Evolutionary conservation across 2,329 filamentous ascomycete genomes (phyloP), one percentile per base, ranked within the genome.

Genomic region (Ceratocystis smalleyi): DNA sequence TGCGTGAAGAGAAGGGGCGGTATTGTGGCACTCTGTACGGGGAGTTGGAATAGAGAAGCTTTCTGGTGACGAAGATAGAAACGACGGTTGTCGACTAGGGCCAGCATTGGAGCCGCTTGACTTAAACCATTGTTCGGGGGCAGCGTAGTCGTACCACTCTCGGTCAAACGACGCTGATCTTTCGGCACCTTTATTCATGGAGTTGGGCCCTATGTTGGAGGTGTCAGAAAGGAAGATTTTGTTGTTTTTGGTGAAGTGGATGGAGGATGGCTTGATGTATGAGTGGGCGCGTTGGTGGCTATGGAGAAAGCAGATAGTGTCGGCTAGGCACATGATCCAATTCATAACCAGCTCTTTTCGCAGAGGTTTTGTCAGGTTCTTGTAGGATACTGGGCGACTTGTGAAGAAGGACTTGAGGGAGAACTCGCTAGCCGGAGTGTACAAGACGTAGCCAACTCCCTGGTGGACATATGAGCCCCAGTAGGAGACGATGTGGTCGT

Each of bases 251-350:
- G 85, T 82, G 69, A 90, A 81, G 69, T 87, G 78, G 27, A 91
- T 79, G 8, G 85, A 87, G 0, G 85, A 86, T 1, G 87, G 87
- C 67, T 83, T 83, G 71, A 91, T 88, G 60, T 83, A 83, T 24
- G 81, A 81, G 69, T 91, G 87, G 2, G 81, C 80, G 27, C 83
- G 78, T 1, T 83, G 83, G 59, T 79, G 79, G 67, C 78, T 79
- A 70, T 91, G 87, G 1, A 91, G 74, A 67, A 81, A 87, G 63
- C 84, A 82, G 17, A 90, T 71, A 1, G 86, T 84, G 71, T 89
- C 85, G 49, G 81, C 78, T 3, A 91, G 77, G 71, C 87, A 91
- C 70, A 87, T 83, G 69, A 90, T 81, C 87, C 87, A 91, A 71
- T 88, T 85, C 71, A 89, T 77, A 4, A 89, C 72, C 17, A 86